Conservation (phyloP, 2,329 filamentous ascomycete genomes). For the Calonectria montana region DNA sequence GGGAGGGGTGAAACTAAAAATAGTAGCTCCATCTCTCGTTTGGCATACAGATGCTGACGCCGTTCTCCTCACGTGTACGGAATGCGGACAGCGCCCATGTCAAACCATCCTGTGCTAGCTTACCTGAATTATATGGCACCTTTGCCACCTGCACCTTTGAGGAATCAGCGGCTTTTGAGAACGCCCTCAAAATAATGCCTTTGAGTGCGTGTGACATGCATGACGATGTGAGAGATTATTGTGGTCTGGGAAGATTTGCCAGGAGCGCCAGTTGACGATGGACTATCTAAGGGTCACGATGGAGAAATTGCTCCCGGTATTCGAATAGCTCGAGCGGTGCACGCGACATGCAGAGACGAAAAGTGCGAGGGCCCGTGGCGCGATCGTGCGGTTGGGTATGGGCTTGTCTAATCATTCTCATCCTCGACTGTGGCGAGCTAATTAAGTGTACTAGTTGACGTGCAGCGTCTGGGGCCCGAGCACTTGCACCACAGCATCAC, state of each 20-base stretch:
- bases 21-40: slow-evolving; percentile 13
- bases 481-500: slow-evolving; percentile 8
- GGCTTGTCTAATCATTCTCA: slow-evolving; percentile 11
- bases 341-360: not conserved
- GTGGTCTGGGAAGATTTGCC: not conserved
- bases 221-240: not conserved
- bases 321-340: slow-evolving; percentile 10
- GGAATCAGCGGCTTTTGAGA: not conserved
- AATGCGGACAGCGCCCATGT: not conserved
- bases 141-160: not conserved
- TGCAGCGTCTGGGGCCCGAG: slow-evolving; percentile 25
- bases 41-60: slow-evolving; percentile 16
- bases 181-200: not conserved
- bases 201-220: slow-evolving; percentile 12
- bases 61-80: not conserved
- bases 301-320: not conserved
- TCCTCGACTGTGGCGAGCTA: slow-evolving; percentile 8
- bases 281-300: not conserved
- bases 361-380: slow-evolving; percentile 14
- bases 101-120: slow-evolving; percentile 1
- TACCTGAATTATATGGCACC: not conserved
- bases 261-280: not conserved
- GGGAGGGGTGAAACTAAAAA: slow-evolving; percentile 18
- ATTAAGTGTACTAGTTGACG: slow-evolving; percentile 8
- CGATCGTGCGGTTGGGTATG: slow-evolving; percentile 9